Evolutionary conservation across 306 rosid species (phyloP), one percentile per base, ranked within the genome.

Genomic region (Medicago lupulina): DNA sequence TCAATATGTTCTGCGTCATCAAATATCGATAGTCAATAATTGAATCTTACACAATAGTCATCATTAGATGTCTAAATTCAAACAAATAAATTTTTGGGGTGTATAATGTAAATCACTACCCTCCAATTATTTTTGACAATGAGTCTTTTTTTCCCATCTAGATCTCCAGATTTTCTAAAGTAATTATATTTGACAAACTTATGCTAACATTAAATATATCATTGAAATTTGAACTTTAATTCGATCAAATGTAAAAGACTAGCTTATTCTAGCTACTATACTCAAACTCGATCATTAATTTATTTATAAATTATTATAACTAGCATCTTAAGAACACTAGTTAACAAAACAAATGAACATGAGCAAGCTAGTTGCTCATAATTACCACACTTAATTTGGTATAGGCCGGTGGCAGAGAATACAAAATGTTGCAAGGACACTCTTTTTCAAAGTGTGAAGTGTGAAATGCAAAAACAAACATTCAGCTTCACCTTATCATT

Each of bases 391-490:
- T n/a, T 46, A 46, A 46, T 46, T 46, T 46, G 51, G 51, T 46
- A 46, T 0, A 1, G 51, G 51, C n/a, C 16, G 51, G 51, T 46
- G 51, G 51, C n/a, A 0, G 51, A 1, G 5, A 4, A 51, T 65
- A 10, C 46, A 43, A 60, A 49, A 36, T 70, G 41, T 63, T 8
- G 28, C 46, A 17, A 34, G 2, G 14, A 47, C 4, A 9, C n/a
- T 1, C 2, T 36, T 67, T 64, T 54, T 17, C 49, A 3, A 71
- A 79, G 75, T 83, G 80, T 71, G 85, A 84, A 84, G 58, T 73
- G 84, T 78, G 88, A 41, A 66, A 66, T 43, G 57, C 41, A 23
- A 81, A 31, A 34, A 78, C 67, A 78, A 38, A 21, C 21, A 47
- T 61, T 68, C 46, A 74, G 64, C 50, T 40, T 21, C 73, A 12